Base-by-base conservation (phyloP, 208 protist species). In the Acanthamoeba healyi region DNA sequence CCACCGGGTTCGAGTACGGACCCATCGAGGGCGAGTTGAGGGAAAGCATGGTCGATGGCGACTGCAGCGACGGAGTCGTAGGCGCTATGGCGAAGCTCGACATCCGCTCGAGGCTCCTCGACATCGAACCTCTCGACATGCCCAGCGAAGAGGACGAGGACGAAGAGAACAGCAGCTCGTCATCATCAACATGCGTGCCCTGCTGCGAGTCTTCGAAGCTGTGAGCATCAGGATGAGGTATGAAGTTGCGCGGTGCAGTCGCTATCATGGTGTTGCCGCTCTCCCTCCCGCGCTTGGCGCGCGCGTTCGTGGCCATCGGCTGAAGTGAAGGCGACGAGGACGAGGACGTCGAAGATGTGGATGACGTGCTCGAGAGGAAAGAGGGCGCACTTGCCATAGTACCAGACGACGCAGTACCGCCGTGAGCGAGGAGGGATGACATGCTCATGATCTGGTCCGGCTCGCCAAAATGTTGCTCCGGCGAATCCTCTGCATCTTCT, bases 21-120 rank as follows among this genome's bases (percentile, higher is more conserved):
- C 32, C 34, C 14, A 63, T 24, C 44, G 51, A n/a, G 61, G 84
- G 84, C 84, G 84, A 91, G 42, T 49, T 70, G 26, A 91, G 84
- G 26, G 51, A 46, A 0, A 91, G 34, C 84, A 91, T 74, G 40
- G 32, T 44, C 51, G 84, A 91, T 15, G 84, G 84, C 34, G 84
- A 91, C 32, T 91, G 32, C 34, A 91, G 29, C 24, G 84, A 91
- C 15, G 84, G 51, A 4, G 84, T 91, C 0, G 84, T 49, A 22
- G 84, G 54, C 56, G 84, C 84, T 1, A 9, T 44, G 12, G 29
- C 34, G 32, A 44, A 79, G 19, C 12, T 44, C 5, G 70, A 4
- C 32, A 79, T 38, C 24, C 26, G 5, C 38, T 56, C 74, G 0
- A 84, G 42, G 74, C 74, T 84, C 22, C 74, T 26, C 74, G 46